Percentiles rank a stretch among this genome's conserved stretches.
Conservation (phyloP, 495 filamentous ascomycete genomes). For the Neurospora sp. region DNA sequence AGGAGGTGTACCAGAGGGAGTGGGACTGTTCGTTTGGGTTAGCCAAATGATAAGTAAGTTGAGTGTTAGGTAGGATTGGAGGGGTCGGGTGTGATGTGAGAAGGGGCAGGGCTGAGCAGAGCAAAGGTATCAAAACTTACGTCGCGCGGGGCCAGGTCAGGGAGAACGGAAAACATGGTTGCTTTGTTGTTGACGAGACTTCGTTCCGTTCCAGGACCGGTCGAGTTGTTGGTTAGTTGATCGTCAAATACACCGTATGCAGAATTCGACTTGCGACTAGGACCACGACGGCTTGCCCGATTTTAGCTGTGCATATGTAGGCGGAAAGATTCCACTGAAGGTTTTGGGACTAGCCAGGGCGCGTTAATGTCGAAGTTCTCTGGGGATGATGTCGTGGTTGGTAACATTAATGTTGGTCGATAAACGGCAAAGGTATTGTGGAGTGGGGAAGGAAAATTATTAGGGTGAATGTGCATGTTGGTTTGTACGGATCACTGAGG, state of each 20-base stretch:
- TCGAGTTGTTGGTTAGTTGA: not conserved
- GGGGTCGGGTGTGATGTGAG: not conserved
- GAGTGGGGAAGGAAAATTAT: not conserved
- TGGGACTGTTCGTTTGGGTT: conserved; percentile 42
- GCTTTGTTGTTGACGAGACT: conserved; percentile 1
- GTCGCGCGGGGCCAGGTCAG: conserved; percentile 59
- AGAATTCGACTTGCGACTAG: not conserved
- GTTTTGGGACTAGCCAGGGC: not conserved
- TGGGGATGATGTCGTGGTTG: not conserved
- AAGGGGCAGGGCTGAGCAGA: not conserved
- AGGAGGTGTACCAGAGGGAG: conserved; percentile 58
- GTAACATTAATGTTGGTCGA: not conserved
- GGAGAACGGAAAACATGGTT: conserved; percentile 58
- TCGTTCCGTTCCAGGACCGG: not conserved
- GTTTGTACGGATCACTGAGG: not conserved
- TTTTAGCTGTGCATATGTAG: not conserved
- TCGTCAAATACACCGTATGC: not conserved
- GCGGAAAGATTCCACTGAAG: not conserved
- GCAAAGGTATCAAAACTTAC: conserved; percentile 35
- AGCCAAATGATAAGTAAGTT: conserved; percentile 4
- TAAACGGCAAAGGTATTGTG: not conserved
- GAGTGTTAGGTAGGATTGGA: conserved; percentile 1
- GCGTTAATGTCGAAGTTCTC: not conserved
- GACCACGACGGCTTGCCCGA: not conserved
- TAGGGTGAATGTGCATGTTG: not conserved